Percentiles rank a stretch among this genome's conserved stretches.
Conservation (phyloP, 768 basidiomycete species). For the Kwoniella pini region DNA sequence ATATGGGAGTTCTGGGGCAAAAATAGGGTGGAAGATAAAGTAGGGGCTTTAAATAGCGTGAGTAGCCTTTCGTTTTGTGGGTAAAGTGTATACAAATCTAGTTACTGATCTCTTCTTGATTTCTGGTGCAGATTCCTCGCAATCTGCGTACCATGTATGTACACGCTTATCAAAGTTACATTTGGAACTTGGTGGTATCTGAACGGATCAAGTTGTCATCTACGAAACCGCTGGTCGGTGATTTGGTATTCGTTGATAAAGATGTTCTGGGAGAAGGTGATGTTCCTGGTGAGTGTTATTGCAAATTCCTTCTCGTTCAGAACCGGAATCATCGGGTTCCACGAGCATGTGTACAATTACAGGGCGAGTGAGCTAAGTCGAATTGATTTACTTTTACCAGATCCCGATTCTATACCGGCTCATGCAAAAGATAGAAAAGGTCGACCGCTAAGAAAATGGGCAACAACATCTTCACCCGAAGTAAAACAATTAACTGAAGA, state of each 20-base stretch:
- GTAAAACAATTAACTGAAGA: slow-evolving; percentile 76
- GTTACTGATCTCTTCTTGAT: too few relatives aligned
- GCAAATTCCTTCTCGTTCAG: too few relatives aligned
- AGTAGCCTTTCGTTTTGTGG: too few relatives aligned
- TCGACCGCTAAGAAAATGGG: slow-evolving; percentile 38
- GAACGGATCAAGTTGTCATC: slow-evolving; percentile 77
- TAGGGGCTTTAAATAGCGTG: slow-evolving; percentile 84
- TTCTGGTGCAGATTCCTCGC: slow-evolving; percentile 97
- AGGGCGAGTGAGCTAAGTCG: too few relatives aligned
- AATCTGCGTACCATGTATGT: slow-evolving; percentile 97
- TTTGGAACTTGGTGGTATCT: slow-evolving; percentile 97
- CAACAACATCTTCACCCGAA: slow-evolving; percentile 55
- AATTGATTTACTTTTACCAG: too few relatives aligned
- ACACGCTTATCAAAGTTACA: slow-evolving; percentile 97
- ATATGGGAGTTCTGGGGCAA: slow-evolving; percentile 82
- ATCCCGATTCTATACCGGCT: slow-evolving; percentile 13
- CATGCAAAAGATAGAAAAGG: slow-evolving; percentile 19
- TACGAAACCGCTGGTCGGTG: slow-evolving; percentile 75
- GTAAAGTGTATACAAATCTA: too few relatives aligned
- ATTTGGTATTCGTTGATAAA: slow-evolving; percentile 74
- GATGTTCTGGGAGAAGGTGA: slow-evolving; percentile 50
- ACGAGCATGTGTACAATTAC: too few relatives aligned
- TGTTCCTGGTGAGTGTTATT: slow-evolving; percentile 20
- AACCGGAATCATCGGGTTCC: too few relatives aligned
- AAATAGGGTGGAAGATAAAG: slow-evolving; percentile 68